Evolutionary conservation across 2,329 filamentous ascomycete species (phyloP).

Genomic region (Hymenoscyphus scutula): DNA sequence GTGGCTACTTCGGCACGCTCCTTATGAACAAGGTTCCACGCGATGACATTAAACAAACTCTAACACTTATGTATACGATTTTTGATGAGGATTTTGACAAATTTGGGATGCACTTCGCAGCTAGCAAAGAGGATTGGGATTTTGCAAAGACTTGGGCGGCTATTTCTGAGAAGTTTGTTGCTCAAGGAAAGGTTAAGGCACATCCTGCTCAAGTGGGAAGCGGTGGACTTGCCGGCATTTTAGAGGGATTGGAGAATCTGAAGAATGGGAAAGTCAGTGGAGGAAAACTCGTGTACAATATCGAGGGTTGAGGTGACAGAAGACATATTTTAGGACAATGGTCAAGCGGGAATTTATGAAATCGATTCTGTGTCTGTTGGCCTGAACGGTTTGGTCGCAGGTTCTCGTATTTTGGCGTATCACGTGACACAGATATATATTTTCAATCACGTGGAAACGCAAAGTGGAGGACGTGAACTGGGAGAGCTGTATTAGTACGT

Average conservation of each 20-base stretch:
- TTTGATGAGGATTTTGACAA: constrained; percentile 15
- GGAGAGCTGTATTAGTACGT: no score
- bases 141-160: constrained; percentile 19
- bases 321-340: no score
- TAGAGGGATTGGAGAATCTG: constrained; percentile 20
- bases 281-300: constrained; percentile 41
- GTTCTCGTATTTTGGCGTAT: no score
- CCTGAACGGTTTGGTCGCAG: no score
- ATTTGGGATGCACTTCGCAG: constrained; percentile 11
- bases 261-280: constrained; percentile 36
- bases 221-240: constrained; percentile 20
- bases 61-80: constrained; percentile 18
- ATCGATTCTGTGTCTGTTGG: no score
- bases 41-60: constrained; percentile 11
- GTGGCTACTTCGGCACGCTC: constrained; percentile 12
- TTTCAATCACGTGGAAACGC: no score
- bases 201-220: constrained; percentile 30
- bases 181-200: constrained; percentile 19
- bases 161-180: constrained; percentile 20
- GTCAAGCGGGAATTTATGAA: no score
- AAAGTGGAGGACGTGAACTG: no score
- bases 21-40: constrained; percentile 9
- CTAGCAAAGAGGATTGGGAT: constrained; percentile 17
- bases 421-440: no score
- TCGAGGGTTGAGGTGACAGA: constrained; percentile 5